Evolutionary conservation across 176 grass and related monocot species (phyloP), one percentile per base, ranked within the genome.

Genomic region (Saccharum spontaneum): DNA sequence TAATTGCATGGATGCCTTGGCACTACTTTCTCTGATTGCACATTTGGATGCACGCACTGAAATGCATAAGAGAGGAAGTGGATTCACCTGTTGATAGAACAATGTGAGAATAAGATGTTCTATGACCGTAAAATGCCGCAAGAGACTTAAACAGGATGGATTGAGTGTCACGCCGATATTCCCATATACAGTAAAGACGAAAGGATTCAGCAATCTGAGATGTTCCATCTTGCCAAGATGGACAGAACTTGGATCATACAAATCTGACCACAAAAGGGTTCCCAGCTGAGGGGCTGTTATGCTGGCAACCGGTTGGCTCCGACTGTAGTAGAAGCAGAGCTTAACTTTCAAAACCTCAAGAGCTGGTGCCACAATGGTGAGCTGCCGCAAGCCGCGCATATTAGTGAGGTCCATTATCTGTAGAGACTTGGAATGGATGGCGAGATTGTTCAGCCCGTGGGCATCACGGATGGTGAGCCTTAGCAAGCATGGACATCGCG

Each of bases 231-330:
- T 3, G 3, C 30, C 61, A 41, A 84, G 15, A 23, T 67, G 82
- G 62, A 76, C 45, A 0, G 73, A 54, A 45, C 61, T 54, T 18
- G 82, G 72, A 76, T 84, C 61, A 76, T 54, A 67, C n/a, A n/a
- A n/a, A n/a, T n/a, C n/a, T n/a, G n/a, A n/a, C n/a, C n/a, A n/a
- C n/a, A n/a, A n/a, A n/a, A n/a, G n/a, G n/a, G n/a, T n/a, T n/a
- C n/a, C n/a, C n/a, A n/a, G n/a, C n/a, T n/a, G n/a, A n/a, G n/a
- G n/a, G n/a, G n/a, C n/a, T n/a, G n/a, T n/a, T n/a, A n/a, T n/a
- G n/a, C n/a, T n/a, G n/a, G n/a, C n/a, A n/a, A n/a, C n/a, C n/a
- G n/a, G n/a, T n/a, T 28, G 1, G 5, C 22, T 43, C 2, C 0
- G 10, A 45, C 22, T 34, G 12, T 26, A 2, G n/a, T 0, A 2